These are phyloP conservation scores for Schizophyllum amplum DNA, from an alignment of 1,284 basidiomycete genomes.

Conservation along the genomic window DNA sequence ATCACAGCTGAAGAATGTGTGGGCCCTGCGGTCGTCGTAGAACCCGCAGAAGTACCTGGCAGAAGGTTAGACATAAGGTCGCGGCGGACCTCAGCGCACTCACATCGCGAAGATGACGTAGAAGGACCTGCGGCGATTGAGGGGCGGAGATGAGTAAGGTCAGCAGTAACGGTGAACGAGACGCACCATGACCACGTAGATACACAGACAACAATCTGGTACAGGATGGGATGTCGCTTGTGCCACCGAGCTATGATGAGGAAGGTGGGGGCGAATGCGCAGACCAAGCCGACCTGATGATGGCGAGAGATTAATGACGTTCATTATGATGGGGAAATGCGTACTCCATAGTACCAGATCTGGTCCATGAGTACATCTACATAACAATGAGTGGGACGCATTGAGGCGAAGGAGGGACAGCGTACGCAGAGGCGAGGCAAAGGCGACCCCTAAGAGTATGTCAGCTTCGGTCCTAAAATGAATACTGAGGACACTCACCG, in stretches of 20 bases:
- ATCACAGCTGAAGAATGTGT: conserved; percentile 28
- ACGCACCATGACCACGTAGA: conserved; percentile 54
- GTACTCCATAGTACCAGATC: conserved; percentile 55
- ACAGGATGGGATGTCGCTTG: conserved; percentile 45
- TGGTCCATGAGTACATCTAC: conserved; percentile 44
- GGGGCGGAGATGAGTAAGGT: neutral
- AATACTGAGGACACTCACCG: conserved; percentile 38
- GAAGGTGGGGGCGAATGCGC: conserved; percentile 22
- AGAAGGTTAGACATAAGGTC: conserved; percentile 5
- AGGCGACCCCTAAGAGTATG: conserved; percentile 40
- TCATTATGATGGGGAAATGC: conserved; percentile 24
- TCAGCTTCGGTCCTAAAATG: conserved; percentile 30
- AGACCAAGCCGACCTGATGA: conserved; percentile 24
- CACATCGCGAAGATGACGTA: conserved; percentile 53
- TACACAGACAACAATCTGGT: conserved; percentile 48
- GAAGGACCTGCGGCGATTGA: conserved; percentile 23
- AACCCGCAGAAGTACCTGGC: conserved; percentile 50
- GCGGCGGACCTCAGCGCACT: conserved; percentile 14
- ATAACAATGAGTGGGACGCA: conserved; percentile 38
- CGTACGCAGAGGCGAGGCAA: conserved; percentile 58
- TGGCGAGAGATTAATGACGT: conserved; percentile 34
- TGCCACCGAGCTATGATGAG: conserved; percentile 68
- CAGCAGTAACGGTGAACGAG: conserved; percentile 6
- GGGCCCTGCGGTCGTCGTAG: conserved; percentile 24
- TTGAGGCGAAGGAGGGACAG: conserved; percentile 64